These are phyloP conservation scores for Micractinium sp. DNA, from an alignment of 139 green algal species.

Conservation along the genomic window DNA sequence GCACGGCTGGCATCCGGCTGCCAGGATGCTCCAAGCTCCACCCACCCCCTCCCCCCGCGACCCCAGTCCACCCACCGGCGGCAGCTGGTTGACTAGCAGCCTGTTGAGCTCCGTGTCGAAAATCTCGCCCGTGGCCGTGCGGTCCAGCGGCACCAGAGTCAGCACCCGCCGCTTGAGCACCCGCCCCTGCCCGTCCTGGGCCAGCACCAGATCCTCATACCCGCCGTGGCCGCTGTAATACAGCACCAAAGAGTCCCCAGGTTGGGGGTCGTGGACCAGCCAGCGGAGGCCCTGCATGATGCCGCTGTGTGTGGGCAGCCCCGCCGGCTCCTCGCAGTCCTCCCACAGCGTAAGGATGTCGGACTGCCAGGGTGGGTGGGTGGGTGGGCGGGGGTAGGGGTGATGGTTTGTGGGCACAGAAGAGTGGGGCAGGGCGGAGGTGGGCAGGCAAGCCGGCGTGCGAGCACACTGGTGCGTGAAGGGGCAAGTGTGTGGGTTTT, in stretches of 20 bases:
- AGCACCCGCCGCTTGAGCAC: constrained; percentile 16
- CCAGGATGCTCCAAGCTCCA: no score
- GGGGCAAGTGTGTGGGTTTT: not conserved
- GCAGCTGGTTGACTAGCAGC: constrained; percentile 49
- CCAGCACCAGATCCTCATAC: constrained; percentile 48
- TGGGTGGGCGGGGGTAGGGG: not conserved
- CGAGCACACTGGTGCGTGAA: not conserved
- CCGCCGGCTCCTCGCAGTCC: constrained; percentile 19
- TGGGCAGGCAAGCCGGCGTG: no score
- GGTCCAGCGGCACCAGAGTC: constrained; percentile 57
- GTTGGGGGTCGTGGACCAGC: constrained; percentile 36
- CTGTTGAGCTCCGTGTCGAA: constrained; percentile 74
- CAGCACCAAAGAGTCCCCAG: constrained; percentile 79
- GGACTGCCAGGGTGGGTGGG: not conserved
- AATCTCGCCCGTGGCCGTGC: constrained; percentile 11
- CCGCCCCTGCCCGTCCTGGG: no score
- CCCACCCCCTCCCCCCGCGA: no score
- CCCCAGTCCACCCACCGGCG: not conserved
- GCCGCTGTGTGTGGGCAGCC: constrained; percentile 39
- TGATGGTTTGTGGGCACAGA: not conserved
- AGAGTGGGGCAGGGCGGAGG: no score
- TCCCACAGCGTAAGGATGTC: constrained; percentile 40
- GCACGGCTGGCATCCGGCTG: no score
- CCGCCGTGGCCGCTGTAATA: constrained; percentile 82
- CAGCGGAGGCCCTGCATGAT: constrained; percentile 37